Evolutionary conservation across 371 early-diverging fungal genomes (phyloP).

Genomic region (Mucor mucedo): DNA sequence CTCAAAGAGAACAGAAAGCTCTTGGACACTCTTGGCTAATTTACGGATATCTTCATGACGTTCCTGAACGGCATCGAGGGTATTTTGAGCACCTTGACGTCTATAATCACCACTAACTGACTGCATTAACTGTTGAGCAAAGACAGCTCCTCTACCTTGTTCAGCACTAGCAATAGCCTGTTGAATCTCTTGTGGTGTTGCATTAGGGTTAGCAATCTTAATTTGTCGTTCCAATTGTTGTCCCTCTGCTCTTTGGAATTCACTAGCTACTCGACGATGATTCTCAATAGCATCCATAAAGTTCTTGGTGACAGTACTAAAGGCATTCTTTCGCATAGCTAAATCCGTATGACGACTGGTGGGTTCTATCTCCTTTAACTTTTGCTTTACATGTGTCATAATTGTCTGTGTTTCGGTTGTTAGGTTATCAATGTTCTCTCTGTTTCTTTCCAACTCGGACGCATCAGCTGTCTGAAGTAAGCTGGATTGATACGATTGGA

Average conservation of each 20-base stretch:
- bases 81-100: conserved; percentile 47
- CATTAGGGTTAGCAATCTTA: conserved; percentile 53
- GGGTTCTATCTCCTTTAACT: conserved; percentile 53
- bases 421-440: conserved; percentile 32
- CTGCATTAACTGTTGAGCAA: conserved; percentile 53
- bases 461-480: conserved; percentile 54
- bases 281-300: conserved; percentile 54
- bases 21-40: conserved; percentile 51
- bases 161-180: conserved; percentile 50
- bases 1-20: conserved; percentile 46
- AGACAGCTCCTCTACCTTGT: conserved; percentile 49
- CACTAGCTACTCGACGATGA: conserved; percentile 44
- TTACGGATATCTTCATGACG: conserved; percentile 56
- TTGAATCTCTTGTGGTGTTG: conserved; percentile 52
- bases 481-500: conserved; percentile 37
- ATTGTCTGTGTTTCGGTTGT: conserved; percentile 42
- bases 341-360: conserved; percentile 45
- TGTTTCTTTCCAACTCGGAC: conserved; percentile 32
- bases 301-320: conserved; percentile 44
- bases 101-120: conserved; percentile 43
- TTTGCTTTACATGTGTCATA: conserved; percentile 51
- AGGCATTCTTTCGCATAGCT: conserved; percentile 53
- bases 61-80: conserved; percentile 54
- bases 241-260: conserved; percentile 53
- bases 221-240: conserved; percentile 53